A percentile compares a stretch with the other conserved stretches of the same genome.
Conservation (phyloP, 331 rosid species). For the Cydonia oblonga region DNA sequence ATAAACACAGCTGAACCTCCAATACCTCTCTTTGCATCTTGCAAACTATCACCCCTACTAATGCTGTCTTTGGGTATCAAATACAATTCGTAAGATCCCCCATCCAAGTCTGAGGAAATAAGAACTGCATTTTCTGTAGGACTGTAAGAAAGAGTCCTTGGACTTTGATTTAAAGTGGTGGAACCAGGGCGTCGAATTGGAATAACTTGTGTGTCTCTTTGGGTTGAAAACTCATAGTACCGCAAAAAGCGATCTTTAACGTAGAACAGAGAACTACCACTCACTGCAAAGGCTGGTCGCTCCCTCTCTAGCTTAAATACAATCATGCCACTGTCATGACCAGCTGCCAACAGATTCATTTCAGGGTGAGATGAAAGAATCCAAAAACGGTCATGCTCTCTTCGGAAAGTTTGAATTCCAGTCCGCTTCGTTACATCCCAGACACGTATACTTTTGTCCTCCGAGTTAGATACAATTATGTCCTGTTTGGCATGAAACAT, state of each 20-base stretch:
- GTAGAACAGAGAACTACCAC: conserved; percentile 74
- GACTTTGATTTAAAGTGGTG: conserved; percentile 65
- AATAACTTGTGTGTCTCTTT: conserved; percentile 72
- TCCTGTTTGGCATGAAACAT: conserved; percentile 94
- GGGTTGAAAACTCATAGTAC: conserved; percentile 69
- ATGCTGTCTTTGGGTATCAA: conserved; percentile 63
- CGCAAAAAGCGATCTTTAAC: conserved; percentile 76
- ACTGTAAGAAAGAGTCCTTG: conserved; percentile 79
- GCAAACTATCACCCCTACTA: conserved; percentile 59
- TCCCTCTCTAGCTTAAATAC: conserved; percentile 95
- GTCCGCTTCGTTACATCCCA: conserved; percentile 98
- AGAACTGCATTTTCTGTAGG: conserved; percentile 86
- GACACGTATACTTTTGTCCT: conserved; percentile 92
- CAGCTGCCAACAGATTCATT: conserved; percentile 95
- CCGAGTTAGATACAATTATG: conserved; percentile 89
- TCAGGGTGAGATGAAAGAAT: conserved; percentile 92
- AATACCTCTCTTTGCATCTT: conserved; percentile 76
- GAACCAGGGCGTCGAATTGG: conserved; percentile 86
- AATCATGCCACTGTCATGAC: conserved; percentile 96
- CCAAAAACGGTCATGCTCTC: conserved; percentile 98
- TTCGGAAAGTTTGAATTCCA: conserved; percentile 88
- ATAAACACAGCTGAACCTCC: conserved; percentile 94
- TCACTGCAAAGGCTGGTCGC: conserved; percentile 77
- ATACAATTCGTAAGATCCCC: conserved; percentile 87
- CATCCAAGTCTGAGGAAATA: conserved; percentile 79